A percentile compares a stretch with the other conserved stretches of the same genome.
phyloP scores from a whole-genome alignment of 371 early-diverging fungal genomes.

The Rhizomucor miehei region DNA sequence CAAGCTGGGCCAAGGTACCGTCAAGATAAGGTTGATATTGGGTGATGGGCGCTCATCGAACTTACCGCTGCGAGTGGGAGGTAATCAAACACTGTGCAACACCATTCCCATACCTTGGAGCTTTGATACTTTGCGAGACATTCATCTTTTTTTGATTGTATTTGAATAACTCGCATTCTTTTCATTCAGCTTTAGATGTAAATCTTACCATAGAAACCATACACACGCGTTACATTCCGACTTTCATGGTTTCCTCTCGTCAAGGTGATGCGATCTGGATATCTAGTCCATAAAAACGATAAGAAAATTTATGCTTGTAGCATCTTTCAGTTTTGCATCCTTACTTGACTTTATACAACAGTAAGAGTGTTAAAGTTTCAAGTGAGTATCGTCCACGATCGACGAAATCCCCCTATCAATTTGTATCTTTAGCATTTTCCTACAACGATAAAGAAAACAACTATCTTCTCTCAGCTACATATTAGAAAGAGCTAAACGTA shows the following conservation, averaged over 20 bases:
- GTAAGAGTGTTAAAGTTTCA: conserved; percentile 94
- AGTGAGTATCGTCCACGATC: conserved; percentile 98
- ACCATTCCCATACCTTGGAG: conserved; percentile 98
- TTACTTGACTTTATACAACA: conserved; percentile 90
- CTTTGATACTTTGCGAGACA: conserved; percentile 97
- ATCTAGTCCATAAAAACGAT: conserved; percentile 31
- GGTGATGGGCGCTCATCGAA: too few relatives aligned
- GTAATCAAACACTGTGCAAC: conserved; percentile 98
- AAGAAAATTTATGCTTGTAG: background rate
- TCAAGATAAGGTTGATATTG: too few relatives aligned
- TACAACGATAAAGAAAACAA: background rate
- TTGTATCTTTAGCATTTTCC: background rate
- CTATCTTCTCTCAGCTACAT: background rate
- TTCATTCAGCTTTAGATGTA: background rate
- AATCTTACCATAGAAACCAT: conserved; percentile 94
- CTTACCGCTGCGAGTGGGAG: conserved; percentile 94
- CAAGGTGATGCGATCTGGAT: conserved; percentile 97
- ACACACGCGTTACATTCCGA: conserved; percentile 98
- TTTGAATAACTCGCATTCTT: background rate
- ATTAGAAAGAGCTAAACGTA: conserved; percentile 4
- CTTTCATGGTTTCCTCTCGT: conserved; percentile 99
- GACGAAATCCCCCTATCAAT: conserved; percentile 94
- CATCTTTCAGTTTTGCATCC: conserved; percentile 3
- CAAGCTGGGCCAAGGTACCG: too few relatives aligned
- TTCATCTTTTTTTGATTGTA: conserved; percentile 40